Conservation (phyloP, 2,329 filamentous ascomycete species). For the Nigrospora oryzae region DNA sequence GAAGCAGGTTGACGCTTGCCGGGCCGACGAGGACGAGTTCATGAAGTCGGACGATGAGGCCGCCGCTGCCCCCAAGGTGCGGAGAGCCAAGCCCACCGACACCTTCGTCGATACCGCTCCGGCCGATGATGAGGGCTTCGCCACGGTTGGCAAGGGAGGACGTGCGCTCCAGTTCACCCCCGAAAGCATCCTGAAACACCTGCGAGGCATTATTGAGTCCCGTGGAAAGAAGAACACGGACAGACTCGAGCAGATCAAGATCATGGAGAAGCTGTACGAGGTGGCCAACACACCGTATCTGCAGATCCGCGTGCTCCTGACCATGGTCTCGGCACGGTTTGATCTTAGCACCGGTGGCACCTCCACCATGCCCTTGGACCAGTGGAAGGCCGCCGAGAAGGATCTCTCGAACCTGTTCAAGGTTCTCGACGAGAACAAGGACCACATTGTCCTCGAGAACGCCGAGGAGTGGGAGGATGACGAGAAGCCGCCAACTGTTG, state of each 20-base stretch:
- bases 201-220: conserved; percentile 87
- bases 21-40: conserved; percentile 74
- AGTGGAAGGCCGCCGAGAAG: conserved; percentile 91
- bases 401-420: conserved; percentile 73
- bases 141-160: conserved; percentile 80
- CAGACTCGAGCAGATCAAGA: conserved; percentile 84
- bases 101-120: conserved; percentile 40
- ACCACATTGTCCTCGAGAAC: conserved; percentile 80
- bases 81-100: conserved; percentile 43
- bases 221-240: conserved; percentile 99
- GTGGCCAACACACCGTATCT: conserved; percentile 90
- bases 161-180: conserved; percentile 87
- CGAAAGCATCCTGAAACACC: conserved; percentile 96
- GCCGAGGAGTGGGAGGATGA: conserved; percentile 99
- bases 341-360: conserved; percentile 73
- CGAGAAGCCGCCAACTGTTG: conserved; percentile 76
- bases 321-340: conserved; percentile 87
- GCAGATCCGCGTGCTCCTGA: conserved; percentile 83
- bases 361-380: conserved; percentile 84
- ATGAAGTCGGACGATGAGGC: conserved; percentile 80
- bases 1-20: conserved; percentile 78
- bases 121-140: conserved; percentile 79
- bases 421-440: conserved; percentile 68
- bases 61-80: conserved; percentile 39
- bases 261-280: conserved; percentile 93